Evolutionary conservation across 2,329 filamentous ascomycete genomes (phyloP).

Genomic region (Chalaropsis thielavioides): DNA sequence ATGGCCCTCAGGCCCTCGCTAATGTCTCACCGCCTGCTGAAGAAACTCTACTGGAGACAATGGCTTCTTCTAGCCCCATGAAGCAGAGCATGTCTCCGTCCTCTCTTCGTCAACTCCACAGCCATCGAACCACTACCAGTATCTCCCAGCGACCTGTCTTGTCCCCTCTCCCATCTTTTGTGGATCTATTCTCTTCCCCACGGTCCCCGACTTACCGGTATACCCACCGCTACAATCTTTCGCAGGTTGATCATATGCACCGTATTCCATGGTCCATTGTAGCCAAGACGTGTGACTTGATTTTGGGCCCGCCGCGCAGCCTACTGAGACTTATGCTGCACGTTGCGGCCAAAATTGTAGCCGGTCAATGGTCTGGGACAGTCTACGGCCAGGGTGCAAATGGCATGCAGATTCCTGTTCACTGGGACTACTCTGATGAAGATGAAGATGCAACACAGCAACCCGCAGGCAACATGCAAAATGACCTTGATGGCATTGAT

Average conservation of each 20-base stretch:
- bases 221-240: slow-evolving; percentile 4
- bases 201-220: neutral
- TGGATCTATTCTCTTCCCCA: slow-evolving; percentile 46
- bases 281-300: slow-evolving; percentile 59
- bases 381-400: slow-evolving; percentile 40
- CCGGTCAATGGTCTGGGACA: slow-evolving; percentile 47
- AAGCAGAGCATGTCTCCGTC: slow-evolving; percentile 21
- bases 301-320: slow-evolving; percentile 67
- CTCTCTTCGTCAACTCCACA: slow-evolving; percentile 25
- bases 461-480: neutral
- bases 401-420: slow-evolving; percentile 40
- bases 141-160: slow-evolving; percentile 42
- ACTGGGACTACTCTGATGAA: slow-evolving; percentile 49
- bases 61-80: slow-evolving; percentile 8
- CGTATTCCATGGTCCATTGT: slow-evolving; percentile 51
- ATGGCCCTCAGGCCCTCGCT: neutral
- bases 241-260: slow-evolving; percentile 32
- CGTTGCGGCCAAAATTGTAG: slow-evolving; percentile 62
- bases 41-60: neutral
- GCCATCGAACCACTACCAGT: slow-evolving; percentile 41
- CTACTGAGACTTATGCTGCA: slow-evolving; percentile 66
- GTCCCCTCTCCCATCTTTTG: slow-evolving; percentile 53
- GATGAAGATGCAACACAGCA: slow-evolving; percentile 24
- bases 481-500: slow-evolving; percentile 6
- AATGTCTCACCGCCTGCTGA: neutral